phyloP scores from a whole-genome alignment of 2,329 filamentous ascomycete species.

The Epicoccum sorghinum region DNA sequence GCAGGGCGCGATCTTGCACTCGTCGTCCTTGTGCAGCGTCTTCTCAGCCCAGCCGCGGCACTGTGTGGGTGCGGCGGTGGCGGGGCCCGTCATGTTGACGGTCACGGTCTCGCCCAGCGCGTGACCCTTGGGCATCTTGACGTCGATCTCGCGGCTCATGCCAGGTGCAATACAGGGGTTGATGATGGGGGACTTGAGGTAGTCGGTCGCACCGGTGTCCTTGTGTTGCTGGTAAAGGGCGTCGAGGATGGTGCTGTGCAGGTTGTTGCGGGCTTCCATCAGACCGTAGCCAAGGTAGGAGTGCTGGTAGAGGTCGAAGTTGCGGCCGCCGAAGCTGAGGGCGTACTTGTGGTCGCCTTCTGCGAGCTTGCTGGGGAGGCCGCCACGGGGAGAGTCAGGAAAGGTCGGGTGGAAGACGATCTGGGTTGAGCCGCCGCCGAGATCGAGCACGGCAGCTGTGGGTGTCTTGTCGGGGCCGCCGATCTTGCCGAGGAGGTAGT shows the following conservation, averaged over 20 bases:
- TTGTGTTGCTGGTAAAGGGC: constrained; percentile 70
- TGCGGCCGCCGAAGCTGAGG: constrained; percentile 84
- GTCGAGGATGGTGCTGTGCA: constrained; percentile 78
- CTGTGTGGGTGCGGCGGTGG: constrained; percentile 76
- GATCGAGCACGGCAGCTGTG: constrained; percentile 93
- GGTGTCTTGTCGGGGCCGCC: constrained; percentile 87
- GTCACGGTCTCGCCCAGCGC: constrained; percentile 67
- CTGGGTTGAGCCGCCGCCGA: constrained; percentile 95
- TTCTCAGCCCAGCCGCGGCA: constrained; percentile 90
- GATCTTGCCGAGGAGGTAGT: constrained; percentile 98
- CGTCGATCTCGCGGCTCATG: constrained; percentile 73
- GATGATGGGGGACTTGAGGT: constrained; percentile 72
- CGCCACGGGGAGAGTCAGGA: constrained; percentile 71
- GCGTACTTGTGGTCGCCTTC: constrained; percentile 96
- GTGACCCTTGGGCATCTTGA: constrained; percentile 72
- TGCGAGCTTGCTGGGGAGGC: constrained; percentile 82
- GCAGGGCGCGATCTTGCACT: constrained; percentile 86
- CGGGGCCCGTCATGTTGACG: constrained; percentile 88
- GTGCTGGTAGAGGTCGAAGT: constrained; percentile 96
- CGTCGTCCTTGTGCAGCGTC: constrained; percentile 84
- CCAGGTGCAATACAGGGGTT: constrained; percentile 89
- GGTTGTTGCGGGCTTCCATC: constrained; percentile 89
- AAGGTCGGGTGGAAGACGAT: constrained; percentile 98
- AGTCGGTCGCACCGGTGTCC: constrained; percentile 56
- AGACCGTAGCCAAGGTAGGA: constrained; percentile 96